phyloP scores from a whole-genome alignment of 495 filamentous ascomycete species.

The Diplogelasinospora grovesii region DNA sequence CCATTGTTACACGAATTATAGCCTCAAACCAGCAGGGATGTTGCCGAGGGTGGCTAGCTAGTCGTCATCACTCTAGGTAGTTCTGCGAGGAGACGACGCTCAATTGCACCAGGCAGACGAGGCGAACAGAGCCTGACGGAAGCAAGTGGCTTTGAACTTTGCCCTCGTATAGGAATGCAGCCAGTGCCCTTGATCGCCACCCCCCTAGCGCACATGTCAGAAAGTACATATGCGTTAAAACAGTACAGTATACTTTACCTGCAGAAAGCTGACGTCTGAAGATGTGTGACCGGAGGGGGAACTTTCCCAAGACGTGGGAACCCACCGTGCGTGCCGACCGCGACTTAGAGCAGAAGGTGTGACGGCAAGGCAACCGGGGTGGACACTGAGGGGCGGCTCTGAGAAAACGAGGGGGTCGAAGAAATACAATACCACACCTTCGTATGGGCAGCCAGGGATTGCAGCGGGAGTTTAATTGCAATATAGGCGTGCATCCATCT shows the following conservation, averaged over 20 bases:
- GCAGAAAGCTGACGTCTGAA: too few relatives aligned
- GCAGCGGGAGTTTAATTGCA: constrained; percentile 26
- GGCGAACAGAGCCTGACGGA: not conserved
- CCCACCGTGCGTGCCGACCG: not conserved
- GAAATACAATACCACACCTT: constrained; percentile 5
- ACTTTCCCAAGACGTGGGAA: constrained; percentile 2
- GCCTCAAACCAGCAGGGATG: constrained; percentile 18
- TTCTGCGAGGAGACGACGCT: not conserved
- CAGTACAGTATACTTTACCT: too few relatives aligned
- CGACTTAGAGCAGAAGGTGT: constrained; percentile 13
- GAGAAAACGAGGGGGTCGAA: not conserved
- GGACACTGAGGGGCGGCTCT: not conserved
- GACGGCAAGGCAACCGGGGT: constrained; percentile 10
- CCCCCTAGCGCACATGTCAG: too few relatives aligned
- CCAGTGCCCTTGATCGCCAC: constrained; percentile 12
- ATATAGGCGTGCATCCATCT: constrained; percentile 23
- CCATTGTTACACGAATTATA: constrained; percentile 17
- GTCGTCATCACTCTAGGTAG: not conserved
- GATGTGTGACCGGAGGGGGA: too few relatives aligned
- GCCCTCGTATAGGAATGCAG: constrained; percentile 17
- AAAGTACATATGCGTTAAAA: too few relatives aligned
- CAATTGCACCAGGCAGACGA: not conserved
- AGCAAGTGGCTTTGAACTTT: not conserved
- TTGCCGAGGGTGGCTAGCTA: constrained; percentile 13
- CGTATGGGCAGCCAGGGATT: constrained; percentile 13